Base-by-base conservation (phyloP, 1,139 yeast species). In the Candida tetrigidarum region DNA sequence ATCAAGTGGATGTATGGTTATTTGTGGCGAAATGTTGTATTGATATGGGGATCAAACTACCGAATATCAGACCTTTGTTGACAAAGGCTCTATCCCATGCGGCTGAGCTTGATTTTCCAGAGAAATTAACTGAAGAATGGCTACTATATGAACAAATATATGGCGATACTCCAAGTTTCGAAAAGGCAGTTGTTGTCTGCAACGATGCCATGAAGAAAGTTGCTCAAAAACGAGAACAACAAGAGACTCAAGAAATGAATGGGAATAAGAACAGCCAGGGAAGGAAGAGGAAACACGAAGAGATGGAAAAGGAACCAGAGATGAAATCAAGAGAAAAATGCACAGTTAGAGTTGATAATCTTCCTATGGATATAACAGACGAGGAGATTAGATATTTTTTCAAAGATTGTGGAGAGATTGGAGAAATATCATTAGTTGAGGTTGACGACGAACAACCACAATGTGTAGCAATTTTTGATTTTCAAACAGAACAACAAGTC, bases 241-340 rank as follows among this genome's bases (percentile, higher is more conserved):
- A 22, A 8, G 6, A n/a, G 25, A 15, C 6, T 20, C 15, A 25
- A 18, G 27, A 9, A 15, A 39, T 22, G 11, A 34, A 37, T n/a
- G 26, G 38, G 19, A 10, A 3, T 11, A 15, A 19, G 27, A 20
- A 11, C 15, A 14, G 4, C n/a, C 41, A 41, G 27, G 22, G 29
- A 20, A 44, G 23, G 16, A 47, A 45, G 34, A 23, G 45, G 27
- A 45, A 42, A 16, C 41, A 39, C n/a, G 47, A 44, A 4, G 44
- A 38, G 16, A 23, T 20, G 11, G 37, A 28, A 18, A 41, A 39
- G 12, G 38, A 41, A 5, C 47, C 53, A 1, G 44, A 38, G 18
- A 42, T 46, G 23, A 66, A 91, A 49, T 81, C 83, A 47, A 68
- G 93, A 46, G 93, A 86, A 58, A 69, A 75, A 34, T 65, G 67